Evolutionary conservation across 2,329 filamentous ascomycete species (phyloP).

Genomic region (Bimuria novae-zelandiae): DNA sequence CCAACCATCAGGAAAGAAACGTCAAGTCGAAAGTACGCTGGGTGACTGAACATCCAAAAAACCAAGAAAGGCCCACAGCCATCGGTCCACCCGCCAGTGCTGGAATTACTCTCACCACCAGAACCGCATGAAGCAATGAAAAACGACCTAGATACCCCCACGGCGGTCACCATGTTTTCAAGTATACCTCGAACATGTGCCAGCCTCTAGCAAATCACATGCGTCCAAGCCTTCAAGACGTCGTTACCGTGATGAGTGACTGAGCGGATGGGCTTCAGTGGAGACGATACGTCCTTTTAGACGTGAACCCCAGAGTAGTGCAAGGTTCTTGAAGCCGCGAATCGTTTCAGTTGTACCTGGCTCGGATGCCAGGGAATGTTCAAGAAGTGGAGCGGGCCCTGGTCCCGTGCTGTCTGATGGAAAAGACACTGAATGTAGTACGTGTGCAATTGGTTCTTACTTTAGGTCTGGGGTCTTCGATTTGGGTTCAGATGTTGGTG

Average conservation of each 20-base stretch:
- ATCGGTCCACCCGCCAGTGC: neutral
- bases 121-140: neutral
- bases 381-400: neutral
- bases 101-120: neutral
- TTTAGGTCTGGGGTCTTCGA: neutral
- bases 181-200: neutral
- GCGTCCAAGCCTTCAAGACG: neutral
- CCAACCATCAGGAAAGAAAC: too few species aligned
- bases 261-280: constrained; percentile 4
- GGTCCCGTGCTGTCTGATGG: neutral
- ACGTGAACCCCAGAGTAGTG: too few species aligned
- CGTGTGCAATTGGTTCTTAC: neutral
- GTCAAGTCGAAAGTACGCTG: too few species aligned
- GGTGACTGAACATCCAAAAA: too few species aligned
- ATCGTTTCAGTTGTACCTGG: neutral
- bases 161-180: neutral
- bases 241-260: neutral
- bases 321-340: too few species aligned
- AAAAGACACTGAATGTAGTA: constrained; percentile 4
- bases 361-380: neutral
- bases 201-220: neutral
- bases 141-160: neutral
- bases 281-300: neutral
- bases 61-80: too few species aligned
- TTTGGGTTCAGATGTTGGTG: neutral